phyloP scores from a whole-genome alignment of 192 early-diverging fungal species.

The Linnemannia elongata region DNA sequence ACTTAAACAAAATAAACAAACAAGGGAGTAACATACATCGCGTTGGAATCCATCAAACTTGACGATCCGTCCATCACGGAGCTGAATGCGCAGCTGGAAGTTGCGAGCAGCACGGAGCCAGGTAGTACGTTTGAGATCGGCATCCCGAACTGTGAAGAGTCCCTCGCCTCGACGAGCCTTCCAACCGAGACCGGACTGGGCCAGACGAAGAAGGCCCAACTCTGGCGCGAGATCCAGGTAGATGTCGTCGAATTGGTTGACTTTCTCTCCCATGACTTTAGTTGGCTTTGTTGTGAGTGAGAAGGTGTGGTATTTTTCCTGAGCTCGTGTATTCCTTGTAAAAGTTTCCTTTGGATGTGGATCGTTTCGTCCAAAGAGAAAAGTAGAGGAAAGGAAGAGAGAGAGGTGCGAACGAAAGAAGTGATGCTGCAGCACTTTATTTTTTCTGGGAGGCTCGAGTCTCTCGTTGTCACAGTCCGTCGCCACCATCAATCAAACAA shows the following conservation, averaged over 20 bases:
- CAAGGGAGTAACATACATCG: slow-evolving; percentile 65
- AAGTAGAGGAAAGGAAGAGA: not conserved
- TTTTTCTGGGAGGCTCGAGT: not conserved
- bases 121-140: slow-evolving; percentile 79
- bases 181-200: slow-evolving; percentile 80
- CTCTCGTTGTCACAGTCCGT: not conserved
- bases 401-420: not conserved
- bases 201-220: slow-evolving; percentile 63
- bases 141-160: slow-evolving; percentile 69
- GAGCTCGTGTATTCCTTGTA: not conserved
- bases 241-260: slow-evolving; percentile 67
- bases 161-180: slow-evolving; percentile 69
- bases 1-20: not conserved
- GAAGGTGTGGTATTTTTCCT: not conserved
- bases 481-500: not conserved
- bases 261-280: slow-evolving; percentile 52
- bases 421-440: not conserved
- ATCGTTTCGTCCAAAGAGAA: not conserved
- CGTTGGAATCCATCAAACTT: slow-evolving; percentile 93
- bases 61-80: slow-evolving; percentile 78
- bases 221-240: slow-evolving; percentile 63
- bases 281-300: not conserved
- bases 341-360: not conserved
- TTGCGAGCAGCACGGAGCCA: slow-evolving; percentile 90
- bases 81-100: slow-evolving; percentile 83